phyloP scores from a whole-genome alignment of 805 yeast species.

The Kuraishia cidri region DNA sequence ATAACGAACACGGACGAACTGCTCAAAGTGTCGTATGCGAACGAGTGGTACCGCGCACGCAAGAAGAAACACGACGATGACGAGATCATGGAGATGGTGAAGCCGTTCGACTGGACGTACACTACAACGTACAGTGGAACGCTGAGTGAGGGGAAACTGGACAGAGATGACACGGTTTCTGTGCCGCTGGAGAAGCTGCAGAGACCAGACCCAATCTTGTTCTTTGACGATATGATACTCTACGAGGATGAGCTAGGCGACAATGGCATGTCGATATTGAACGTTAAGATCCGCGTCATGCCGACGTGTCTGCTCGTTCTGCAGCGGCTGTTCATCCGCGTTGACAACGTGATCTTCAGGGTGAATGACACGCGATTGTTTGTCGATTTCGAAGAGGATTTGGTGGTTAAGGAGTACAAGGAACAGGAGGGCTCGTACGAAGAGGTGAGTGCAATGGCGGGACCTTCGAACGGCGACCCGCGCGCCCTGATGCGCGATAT shows the following conservation, averaged over 20 bases:
- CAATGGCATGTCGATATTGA: conserved; percentile 78
- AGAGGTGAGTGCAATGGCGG: conserved; percentile 27
- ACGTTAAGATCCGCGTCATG: conserved; percentile 85
- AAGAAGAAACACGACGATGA: conserved; percentile 20
- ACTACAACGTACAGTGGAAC: conserved; percentile 74
- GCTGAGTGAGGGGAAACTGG: conserved; percentile 7
- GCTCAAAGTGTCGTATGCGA: conserved; percentile 75
- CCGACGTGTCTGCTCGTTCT: conserved; percentile 64
- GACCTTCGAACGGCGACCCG: conserved; percentile 52
- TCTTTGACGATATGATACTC: conserved; percentile 80
- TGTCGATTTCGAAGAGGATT: conserved; percentile 60
- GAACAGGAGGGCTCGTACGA: conserved; percentile 52
- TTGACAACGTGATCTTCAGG: conserved; percentile 82
- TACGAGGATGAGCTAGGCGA: conserved; percentile 96
- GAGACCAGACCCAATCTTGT: conserved; percentile 76
- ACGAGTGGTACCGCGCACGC: conserved; percentile 58
- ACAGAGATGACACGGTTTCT: conserved; percentile 17
- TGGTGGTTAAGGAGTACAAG: conserved; percentile 70
- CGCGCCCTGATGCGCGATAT: conserved; percentile 68
- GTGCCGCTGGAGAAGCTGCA: conserved; percentile 69
- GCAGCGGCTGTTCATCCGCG: conserved; percentile 74
- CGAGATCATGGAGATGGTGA: conserved; percentile 48
- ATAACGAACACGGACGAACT: conserved; percentile 33
- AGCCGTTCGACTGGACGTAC: conserved; percentile 97
- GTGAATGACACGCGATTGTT: conserved; percentile 79